phyloP scores from a whole-genome alignment of 768 basidiomycete genomes.

The Cystofilobasidium capitatum region DNA sequence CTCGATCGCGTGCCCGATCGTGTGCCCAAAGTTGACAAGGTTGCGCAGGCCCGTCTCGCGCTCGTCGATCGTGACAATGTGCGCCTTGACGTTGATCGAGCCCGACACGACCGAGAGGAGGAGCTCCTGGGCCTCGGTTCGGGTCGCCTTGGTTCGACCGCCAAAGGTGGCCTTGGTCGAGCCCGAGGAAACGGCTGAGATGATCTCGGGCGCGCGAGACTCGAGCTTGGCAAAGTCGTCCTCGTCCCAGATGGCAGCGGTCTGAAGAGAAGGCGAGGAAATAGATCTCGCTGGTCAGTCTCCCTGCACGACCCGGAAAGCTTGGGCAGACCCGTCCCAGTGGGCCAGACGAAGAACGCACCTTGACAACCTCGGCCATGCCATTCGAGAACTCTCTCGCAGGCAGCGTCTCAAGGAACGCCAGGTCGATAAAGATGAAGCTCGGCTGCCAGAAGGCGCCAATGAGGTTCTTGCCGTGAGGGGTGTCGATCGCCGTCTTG shows the following conservation, averaged over 20 bases:
- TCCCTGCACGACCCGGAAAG: not conserved
- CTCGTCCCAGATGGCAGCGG: slow-evolving; percentile 98
- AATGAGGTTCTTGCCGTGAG: slow-evolving; percentile 94
- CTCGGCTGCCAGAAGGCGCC: slow-evolving; percentile 98
- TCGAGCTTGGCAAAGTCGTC: slow-evolving; percentile 80
- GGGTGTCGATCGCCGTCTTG: slow-evolving; percentile 98
- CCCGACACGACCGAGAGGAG: slow-evolving; percentile 84
- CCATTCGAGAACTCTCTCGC: slow-evolving; percentile 92
- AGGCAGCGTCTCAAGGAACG: slow-evolving; percentile 88
- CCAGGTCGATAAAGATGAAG: slow-evolving; percentile 93
- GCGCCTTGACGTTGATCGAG: slow-evolving; percentile 88
- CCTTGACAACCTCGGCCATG: slow-evolving; percentile 98
- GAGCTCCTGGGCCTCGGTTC: slow-evolving; percentile 66
- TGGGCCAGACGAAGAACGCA: slow-evolving; percentile 32
- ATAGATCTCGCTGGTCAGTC: not conserved
- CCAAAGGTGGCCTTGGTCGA: slow-evolving; percentile 47
- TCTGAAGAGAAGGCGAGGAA: slow-evolving; percentile 46
- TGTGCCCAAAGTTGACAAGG: slow-evolving; percentile 98
- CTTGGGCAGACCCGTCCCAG: not conserved
- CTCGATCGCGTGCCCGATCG: slow-evolving; percentile 96
- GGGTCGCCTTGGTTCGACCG: slow-evolving; percentile 46
- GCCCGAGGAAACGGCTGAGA: slow-evolving; percentile 67
- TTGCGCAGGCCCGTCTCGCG: slow-evolving; percentile 94
- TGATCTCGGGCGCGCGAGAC: slow-evolving; percentile 68
- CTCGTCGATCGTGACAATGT: slow-evolving; percentile 94